These are phyloP conservation scores for Cystofilobasidium capitatum DNA, from an alignment of 768 basidiomycete species.

Conservation along the genomic window DNA sequence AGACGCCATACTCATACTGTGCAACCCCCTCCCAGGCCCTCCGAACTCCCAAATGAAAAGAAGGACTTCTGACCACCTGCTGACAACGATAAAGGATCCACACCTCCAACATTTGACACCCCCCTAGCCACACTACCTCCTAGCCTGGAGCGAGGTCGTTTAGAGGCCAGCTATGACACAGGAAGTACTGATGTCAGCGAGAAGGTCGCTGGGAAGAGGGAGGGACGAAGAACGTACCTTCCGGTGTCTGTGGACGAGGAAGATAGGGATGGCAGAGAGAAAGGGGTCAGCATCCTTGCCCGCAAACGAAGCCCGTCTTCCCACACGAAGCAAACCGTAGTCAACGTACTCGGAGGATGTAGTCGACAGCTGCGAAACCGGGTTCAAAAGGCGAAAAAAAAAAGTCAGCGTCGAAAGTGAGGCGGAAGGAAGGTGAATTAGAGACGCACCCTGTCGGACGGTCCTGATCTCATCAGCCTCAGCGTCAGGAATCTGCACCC, in stretches of 20 bases:
- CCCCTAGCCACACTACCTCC: too few relatives aligned
- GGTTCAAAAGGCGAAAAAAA: not conserved
- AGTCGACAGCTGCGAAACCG: constrained; percentile 81
- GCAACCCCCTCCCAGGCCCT: too few relatives aligned
- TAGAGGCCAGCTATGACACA: constrained; percentile 4
- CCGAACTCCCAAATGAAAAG: too few relatives aligned
- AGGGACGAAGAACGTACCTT: constrained; percentile 49
- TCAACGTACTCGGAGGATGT: constrained; percentile 57
- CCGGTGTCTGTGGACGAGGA: constrained; percentile 51
- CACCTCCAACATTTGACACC: too few relatives aligned
- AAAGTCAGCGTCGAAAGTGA: constrained; percentile 20
- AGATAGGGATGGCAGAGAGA: not conserved
- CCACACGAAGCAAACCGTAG: not conserved
- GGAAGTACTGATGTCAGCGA: not conserved
- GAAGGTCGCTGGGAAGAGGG: not conserved
- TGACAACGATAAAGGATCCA: too few relatives aligned
- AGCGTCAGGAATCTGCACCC: constrained; percentile 75
- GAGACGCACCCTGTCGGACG: constrained; percentile 67
- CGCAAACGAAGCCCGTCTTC: not conserved
- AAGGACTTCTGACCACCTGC: too few relatives aligned
- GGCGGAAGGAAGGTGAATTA: constrained; percentile 8
- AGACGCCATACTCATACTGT: too few relatives aligned
- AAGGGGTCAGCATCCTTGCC: not conserved
- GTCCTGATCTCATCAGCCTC: constrained; percentile 93
- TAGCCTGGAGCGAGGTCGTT: not conserved